Conservation (phyloP, 495 filamentous ascomycete genomes). For the Parathielavia hyrcaniae region DNA sequence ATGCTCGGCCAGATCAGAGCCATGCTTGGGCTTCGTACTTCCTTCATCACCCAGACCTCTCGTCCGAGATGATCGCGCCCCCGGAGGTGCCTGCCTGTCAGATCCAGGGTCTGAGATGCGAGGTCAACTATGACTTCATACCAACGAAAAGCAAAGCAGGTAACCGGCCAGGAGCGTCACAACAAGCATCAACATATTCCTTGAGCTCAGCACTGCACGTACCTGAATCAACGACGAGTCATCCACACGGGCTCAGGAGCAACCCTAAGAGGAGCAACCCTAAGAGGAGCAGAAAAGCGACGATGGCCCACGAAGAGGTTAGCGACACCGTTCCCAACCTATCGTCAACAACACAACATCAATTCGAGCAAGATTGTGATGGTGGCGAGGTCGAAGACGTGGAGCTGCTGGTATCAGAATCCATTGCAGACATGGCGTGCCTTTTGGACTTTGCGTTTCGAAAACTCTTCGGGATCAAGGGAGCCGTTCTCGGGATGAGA, state of each 20-base stretch:
- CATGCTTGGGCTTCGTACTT: slow-evolving; percentile 20
- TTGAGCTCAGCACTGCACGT: not conserved
- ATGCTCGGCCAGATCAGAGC: not conserved
- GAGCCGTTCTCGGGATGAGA: slow-evolving; percentile 23
- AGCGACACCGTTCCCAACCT: not conserved
- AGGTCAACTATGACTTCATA: slow-evolving; percentile 12
- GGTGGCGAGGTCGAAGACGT: not conserved
- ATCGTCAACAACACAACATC: not conserved
- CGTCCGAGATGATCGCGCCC: slow-evolving; percentile 23
- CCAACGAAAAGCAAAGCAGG: not conserved
- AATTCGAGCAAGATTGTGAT: not conserved
- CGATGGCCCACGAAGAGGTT: slow-evolving; percentile 1
- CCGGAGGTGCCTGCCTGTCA: slow-evolving; percentile 26
- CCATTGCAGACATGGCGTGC: slow-evolving; percentile 22
- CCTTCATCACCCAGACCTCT: slow-evolving; percentile 28
- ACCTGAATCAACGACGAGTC: not conserved
- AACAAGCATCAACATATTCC: no score
- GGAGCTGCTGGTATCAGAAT: not conserved
- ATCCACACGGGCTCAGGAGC: slow-evolving; percentile 13
- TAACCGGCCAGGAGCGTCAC: not conserved
- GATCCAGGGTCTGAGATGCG: slow-evolving; percentile 32
- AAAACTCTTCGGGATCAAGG: slow-evolving; percentile 32
- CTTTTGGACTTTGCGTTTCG: slow-evolving; percentile 35
- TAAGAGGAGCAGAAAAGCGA: slow-evolving; percentile 11
- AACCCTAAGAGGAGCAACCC: slow-evolving; percentile 15